Percentiles rank a stretch among this genome's conserved stretches.
Evolutionary conservation across 2,329 filamentous ascomycete genomes (phyloP).

Genomic region (Coleophoma crateriformis): DNA sequence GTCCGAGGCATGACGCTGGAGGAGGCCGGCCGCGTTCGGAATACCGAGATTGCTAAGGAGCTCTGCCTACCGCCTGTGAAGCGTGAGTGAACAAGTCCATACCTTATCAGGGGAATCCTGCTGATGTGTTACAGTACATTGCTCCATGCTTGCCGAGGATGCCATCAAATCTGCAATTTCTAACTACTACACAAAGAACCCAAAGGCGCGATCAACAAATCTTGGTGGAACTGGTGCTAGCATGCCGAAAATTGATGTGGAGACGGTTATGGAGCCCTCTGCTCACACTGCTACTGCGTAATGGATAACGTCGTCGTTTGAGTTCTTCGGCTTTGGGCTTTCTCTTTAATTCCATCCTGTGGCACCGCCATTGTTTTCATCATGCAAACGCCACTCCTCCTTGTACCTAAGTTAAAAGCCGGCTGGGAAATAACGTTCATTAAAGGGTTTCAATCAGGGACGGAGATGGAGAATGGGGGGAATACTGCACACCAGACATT

Average conservation of each 20-base stretch:
- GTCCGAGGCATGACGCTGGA: constrained; percentile 95
- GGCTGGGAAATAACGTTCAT: no score
- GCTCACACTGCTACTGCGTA: constrained; percentile 19
- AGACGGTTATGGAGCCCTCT: constrained; percentile 42
- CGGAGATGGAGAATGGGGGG: no score
- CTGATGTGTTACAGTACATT: constrained; percentile 59
- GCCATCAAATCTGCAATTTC: constrained; percentile 89
- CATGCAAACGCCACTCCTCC: no score
- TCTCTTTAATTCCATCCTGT: neutral
- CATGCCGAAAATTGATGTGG: constrained; percentile 60
- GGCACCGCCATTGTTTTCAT: no score
- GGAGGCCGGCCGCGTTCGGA: constrained; percentile 86
- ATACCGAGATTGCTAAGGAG: constrained; percentile 98
- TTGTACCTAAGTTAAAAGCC: no score
- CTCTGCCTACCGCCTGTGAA: constrained; percentile 85
- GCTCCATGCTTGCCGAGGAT: constrained; percentile 88
- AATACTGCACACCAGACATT: no score
- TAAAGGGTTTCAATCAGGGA: no score
- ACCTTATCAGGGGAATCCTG: constrained; percentile 4
- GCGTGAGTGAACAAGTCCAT: constrained; percentile 48
- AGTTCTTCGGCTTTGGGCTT: neutral
- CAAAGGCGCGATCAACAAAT: constrained; percentile 66
- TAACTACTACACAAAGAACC: constrained; percentile 90
- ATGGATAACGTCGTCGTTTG: neutral
- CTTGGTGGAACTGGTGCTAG: constrained; percentile 68